A percentile compares a stretch with the other conserved stretches of the same genome.
These are phyloP conservation scores for Diaporthe sp. DNA, from an alignment of 2,329 filamentous ascomycete genomes.

Conservation along the genomic window DNA sequence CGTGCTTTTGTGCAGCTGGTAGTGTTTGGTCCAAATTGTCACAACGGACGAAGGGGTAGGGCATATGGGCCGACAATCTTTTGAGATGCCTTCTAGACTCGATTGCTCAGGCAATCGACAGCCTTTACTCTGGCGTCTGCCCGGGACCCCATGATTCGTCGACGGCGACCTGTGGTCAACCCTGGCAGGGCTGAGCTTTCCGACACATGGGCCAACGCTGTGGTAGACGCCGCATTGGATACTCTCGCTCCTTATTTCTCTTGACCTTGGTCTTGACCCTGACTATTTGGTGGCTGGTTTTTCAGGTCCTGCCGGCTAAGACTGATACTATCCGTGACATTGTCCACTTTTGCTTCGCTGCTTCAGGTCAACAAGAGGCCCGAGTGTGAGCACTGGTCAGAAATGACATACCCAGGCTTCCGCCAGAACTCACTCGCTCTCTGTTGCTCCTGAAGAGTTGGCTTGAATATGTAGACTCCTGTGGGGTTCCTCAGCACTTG, in stretches of 20 bases:
- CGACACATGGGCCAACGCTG: not conserved
- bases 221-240: not conserved
- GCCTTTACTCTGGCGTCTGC: not conserved
- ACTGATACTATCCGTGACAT: not conserved
- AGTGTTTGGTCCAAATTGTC: not conserved
- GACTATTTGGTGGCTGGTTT: not conserved
- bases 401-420: constrained; percentile 25
- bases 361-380: constrained; percentile 17
- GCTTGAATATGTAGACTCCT: constrained; percentile 46
- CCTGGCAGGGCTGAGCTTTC: not conserved
- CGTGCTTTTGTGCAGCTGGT: not conserved
- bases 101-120: no score
- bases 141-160: not conserved
- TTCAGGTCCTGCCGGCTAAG: not conserved
- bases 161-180: not conserved
- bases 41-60: not conserved
- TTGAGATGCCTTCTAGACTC: not conserved
- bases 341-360: constrained; percentile 1
- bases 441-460: constrained; percentile 42
- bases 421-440: constrained; percentile 10
- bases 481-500: constrained; percentile 37
- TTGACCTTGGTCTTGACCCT: constrained; percentile 12
- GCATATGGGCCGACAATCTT: not conserved
- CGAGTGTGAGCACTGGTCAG: not conserved
- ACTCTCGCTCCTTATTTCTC: not conserved